These are phyloP conservation scores for Arthroderma sp. DNA, from an alignment of 2,329 filamentous ascomycete genomes.

Conservation along the genomic window DNA sequence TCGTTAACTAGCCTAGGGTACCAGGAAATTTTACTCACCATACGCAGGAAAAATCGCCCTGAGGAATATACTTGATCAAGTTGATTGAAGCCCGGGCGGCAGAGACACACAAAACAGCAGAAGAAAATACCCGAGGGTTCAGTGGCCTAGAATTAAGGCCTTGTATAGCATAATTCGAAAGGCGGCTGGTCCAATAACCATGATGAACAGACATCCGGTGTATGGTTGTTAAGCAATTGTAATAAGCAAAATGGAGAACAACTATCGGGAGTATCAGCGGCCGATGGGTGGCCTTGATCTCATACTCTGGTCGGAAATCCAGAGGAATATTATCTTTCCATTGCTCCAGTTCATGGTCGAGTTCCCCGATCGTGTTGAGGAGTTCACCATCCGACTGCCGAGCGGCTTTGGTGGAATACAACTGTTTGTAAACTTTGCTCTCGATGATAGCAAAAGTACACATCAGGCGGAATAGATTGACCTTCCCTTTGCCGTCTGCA, in stretches of 20 bases:
- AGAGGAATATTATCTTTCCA: slow-evolving; percentile 95
- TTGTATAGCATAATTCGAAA: slow-evolving; percentile 91
- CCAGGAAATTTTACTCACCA: slow-evolving; percentile 49
- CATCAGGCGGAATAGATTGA: slow-evolving; percentile 90
- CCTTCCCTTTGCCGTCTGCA: slow-evolving; percentile 75
- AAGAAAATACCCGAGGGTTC: slow-evolving; percentile 89
- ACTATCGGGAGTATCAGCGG: slow-evolving; percentile 90
- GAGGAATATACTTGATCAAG: slow-evolving; percentile 87
- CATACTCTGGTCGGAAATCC: slow-evolving; percentile 92
- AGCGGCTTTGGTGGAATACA: slow-evolving; percentile 86
- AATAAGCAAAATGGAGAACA: slow-evolving; percentile 90
- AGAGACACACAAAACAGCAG: slow-evolving; percentile 80
- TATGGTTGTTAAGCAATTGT: slow-evolving; percentile 94
- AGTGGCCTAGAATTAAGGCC: slow-evolving; percentile 80
- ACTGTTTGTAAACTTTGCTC: slow-evolving; percentile 79
- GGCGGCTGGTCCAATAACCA: slow-evolving; percentile 90
- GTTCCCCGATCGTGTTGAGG: slow-evolving; percentile 86
- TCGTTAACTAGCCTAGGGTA: neutral
- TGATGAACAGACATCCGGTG: slow-evolving; percentile 98
- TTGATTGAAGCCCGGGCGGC: slow-evolving; percentile 88
- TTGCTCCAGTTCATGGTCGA: slow-evolving; percentile 77
- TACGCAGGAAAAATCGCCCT: slow-evolving; percentile 86
- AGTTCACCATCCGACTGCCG: slow-evolving; percentile 88
- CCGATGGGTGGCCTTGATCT: slow-evolving; percentile 85
- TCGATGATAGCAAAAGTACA: slow-evolving; percentile 85